phyloP scores from a whole-genome alignment of 148 eudicot genomes.

The Limonium bicolor region DNA sequence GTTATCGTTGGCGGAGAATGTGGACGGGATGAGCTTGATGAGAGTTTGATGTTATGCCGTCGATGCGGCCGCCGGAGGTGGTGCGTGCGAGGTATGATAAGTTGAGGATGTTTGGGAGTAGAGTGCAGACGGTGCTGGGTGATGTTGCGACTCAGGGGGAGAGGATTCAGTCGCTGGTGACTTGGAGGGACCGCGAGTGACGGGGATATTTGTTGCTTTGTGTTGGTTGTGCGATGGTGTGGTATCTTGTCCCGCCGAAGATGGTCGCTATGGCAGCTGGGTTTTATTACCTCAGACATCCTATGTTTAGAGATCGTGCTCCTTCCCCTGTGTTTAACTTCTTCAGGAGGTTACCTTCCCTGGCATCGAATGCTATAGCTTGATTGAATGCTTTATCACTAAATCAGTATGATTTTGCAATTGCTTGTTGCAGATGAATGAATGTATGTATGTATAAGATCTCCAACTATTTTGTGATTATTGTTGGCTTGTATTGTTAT shows the following conservation, averaged over 20 bases:
- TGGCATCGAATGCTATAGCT: too few species aligned
- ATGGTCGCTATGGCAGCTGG: conserved; percentile 97
- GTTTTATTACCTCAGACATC: conserved; percentile 80
- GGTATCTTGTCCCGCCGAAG: conserved; percentile 60
- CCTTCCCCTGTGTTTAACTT: conserved; percentile 78
- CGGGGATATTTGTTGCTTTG: conserved; percentile 63
- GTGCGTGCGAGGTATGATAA: conserved; percentile 53
- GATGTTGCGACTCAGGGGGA: conserved; percentile 89
- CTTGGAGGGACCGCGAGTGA: conserved; percentile 96
- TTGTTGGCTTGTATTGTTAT: too few species aligned
- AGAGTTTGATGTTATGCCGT: conserved; percentile 74
- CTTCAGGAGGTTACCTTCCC: conserved; percentile 81
- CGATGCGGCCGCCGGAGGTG: conserved; percentile 48
- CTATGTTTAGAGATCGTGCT: conserved; percentile 91
- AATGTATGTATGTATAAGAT: too few species aligned
- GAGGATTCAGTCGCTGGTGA: conserved; percentile 72
- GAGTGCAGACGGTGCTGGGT: conserved; percentile 82
- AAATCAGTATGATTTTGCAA: too few species aligned
- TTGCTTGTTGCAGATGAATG: too few species aligned
- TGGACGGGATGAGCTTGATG: conserved; percentile 78
- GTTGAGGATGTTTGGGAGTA: conserved; percentile 47
- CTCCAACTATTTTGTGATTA: too few species aligned
- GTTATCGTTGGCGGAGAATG: conserved; percentile 51
- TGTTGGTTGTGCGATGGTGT: conserved; percentile 46
- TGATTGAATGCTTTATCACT: too few species aligned